Conservation (phyloP, 2,329 filamentous ascomycete species). For the Clarireedia homoeocarpa region DNA sequence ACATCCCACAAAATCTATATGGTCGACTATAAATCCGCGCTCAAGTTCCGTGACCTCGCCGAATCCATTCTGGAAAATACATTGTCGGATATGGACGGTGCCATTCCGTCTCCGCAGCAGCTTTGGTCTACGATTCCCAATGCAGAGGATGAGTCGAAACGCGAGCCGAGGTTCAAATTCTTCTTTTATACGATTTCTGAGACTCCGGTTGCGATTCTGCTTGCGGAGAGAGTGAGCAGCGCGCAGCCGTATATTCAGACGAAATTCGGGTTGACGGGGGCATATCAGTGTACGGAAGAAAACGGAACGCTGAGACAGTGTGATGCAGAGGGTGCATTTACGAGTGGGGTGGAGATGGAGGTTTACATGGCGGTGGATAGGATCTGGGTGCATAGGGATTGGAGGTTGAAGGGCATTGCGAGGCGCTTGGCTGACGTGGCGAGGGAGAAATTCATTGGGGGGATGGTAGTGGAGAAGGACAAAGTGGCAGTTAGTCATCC, state of each 20-base stretch:
- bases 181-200: slow-evolving; percentile 17
- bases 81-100: slow-evolving; percentile 3
- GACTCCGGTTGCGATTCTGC: slow-evolving; percentile 10
- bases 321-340: no score
- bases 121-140: slow-evolving; percentile 10
- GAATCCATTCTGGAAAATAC: slow-evolving; percentile 4
- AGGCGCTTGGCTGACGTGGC: slow-evolving; percentile 48
- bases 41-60: background rate
- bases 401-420: slow-evolving; percentile 49
- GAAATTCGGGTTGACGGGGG: no score
- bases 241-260: background rate
- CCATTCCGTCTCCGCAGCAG: background rate
- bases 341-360: background rate
- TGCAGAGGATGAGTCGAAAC: background rate
- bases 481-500: slow-evolving; percentile 57
- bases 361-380: slow-evolving; percentile 40
- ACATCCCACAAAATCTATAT: background rate
- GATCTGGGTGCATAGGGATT: slow-evolving; percentile 54
- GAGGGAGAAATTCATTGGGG: slow-evolving; percentile 44
- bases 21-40: background rate
- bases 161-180: slow-evolving; percentile 14
- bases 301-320: no score
- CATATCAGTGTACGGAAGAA: no score
- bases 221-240: slow-evolving; percentile 13
- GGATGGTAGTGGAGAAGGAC: slow-evolving; percentile 45